These are phyloP conservation scores for Plasmopara halstedii DNA, from an alignment of 352 stramenopile species.

Conservation along the genomic window DNA sequence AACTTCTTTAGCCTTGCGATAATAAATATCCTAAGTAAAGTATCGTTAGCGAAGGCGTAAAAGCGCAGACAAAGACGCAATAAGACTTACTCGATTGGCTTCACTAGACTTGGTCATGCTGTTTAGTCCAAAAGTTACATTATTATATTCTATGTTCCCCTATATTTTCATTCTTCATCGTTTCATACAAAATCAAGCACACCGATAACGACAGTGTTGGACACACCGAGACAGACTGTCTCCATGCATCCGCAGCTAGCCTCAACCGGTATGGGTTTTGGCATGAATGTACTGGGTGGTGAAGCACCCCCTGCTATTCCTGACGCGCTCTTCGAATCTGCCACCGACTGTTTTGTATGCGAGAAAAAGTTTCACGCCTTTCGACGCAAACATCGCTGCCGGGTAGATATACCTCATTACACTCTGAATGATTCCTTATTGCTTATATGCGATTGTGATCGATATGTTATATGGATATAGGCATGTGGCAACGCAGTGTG, in stretches of 20 bases:
- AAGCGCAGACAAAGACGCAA: neutral
- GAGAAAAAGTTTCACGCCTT: slow-evolving; percentile 85
- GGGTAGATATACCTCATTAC: slow-evolving; percentile 21
- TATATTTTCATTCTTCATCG: slow-evolving; percentile 5
- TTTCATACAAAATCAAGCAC: slow-evolving; percentile 13
- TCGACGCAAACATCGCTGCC: slow-evolving; percentile 74
- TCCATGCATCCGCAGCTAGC: slow-evolving; percentile 18
- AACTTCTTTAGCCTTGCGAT: slow-evolving; percentile 91
- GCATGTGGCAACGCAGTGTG: slow-evolving; percentile 76
- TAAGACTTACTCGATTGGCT: slow-evolving; percentile 41
- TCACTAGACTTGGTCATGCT: slow-evolving; percentile 52
- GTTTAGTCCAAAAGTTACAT: neutral
- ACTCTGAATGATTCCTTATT: neutral
- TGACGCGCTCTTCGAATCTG: slow-evolving; percentile 46
- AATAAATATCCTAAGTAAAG: slow-evolving; percentile 73
- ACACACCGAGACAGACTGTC: slow-evolving; percentile 2
- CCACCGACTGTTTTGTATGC: slow-evolving; percentile 65
- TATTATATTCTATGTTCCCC: no score
- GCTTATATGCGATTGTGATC: neutral
- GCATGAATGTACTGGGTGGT: slow-evolving; percentile 13
- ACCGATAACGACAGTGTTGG: slow-evolving; percentile 4
- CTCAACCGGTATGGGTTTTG: slow-evolving; percentile 15
- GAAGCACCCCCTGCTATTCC: slow-evolving; percentile 20
- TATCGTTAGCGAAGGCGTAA: slow-evolving; percentile 1
- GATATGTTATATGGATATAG: slow-evolving; percentile 20